phyloP scores from a whole-genome alignment of 495 filamentous ascomycete genomes.

The Talaromyces thailandensis region DNA sequence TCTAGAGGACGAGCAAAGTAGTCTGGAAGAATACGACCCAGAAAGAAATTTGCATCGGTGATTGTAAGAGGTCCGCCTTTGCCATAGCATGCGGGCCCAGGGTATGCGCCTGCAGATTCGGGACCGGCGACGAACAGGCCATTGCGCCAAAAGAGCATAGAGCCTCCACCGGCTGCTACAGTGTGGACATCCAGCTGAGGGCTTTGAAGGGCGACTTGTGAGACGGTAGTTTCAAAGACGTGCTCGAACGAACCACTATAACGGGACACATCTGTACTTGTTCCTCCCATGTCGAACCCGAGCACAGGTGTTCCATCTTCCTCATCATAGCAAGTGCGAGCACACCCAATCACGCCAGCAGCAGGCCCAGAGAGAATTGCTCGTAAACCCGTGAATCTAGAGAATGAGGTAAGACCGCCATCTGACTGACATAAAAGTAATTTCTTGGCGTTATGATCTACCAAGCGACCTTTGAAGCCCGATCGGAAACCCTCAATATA shows the following conservation, averaged over 20 bases:
- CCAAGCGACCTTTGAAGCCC: constrained; percentile 46
- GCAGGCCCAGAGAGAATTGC: constrained; percentile 54
- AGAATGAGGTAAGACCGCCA: constrained; percentile 46
- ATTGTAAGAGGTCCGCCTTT: constrained; percentile 91
- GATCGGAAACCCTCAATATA: constrained; percentile 84
- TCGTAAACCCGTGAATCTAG: constrained; percentile 48
- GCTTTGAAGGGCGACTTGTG: constrained; percentile 88
- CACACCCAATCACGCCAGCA: constrained; percentile 82
- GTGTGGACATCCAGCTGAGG: constrained; percentile 98
- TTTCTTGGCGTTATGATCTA: constrained; percentile 35
- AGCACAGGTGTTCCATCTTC: constrained; percentile 84
- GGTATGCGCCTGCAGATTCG: constrained; percentile 87
- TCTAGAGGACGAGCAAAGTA: constrained; percentile 94
- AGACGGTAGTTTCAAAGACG: constrained; percentile 95
- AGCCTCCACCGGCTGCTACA: constrained; percentile 89
- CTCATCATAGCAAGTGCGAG: constrained; percentile 83
- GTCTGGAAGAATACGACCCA: constrained; percentile 80
- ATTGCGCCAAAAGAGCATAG: constrained; percentile 80
- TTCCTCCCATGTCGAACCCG: constrained; percentile 96
- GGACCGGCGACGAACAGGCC: constrained; percentile 95
- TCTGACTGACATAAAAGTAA: constrained; percentile 50
- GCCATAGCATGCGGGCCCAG: constrained; percentile 88
- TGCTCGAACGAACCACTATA: constrained; percentile 94
- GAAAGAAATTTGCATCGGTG: constrained; percentile 86
- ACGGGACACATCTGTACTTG: constrained; percentile 87